A percentile compares a stretch with the other conserved stretches of the same genome.
These are phyloP conservation scores for Haplographium delicatum DNA, from an alignment of 495 filamentous ascomycete genomes.

Conservation along the genomic window DNA sequence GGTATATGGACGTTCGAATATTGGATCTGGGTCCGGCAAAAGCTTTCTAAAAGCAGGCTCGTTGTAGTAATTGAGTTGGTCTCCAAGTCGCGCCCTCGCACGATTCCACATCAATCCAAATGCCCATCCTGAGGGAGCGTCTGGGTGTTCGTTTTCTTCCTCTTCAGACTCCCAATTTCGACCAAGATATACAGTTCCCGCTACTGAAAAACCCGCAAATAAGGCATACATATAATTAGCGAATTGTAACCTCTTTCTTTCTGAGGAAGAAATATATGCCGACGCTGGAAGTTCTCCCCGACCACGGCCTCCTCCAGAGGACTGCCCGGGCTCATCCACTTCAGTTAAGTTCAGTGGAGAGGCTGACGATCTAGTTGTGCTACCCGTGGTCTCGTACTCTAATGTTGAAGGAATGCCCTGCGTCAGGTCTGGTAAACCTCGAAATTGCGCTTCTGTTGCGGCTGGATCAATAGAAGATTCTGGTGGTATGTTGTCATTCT, in stretches of 20 bases:
- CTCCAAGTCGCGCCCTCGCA: conserved; percentile 63
- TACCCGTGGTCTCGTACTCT: conserved; percentile 58
- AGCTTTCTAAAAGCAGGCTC: conserved; percentile 94
- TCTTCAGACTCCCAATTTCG: conserved; percentile 81
- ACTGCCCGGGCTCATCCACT: conserved; percentile 46
- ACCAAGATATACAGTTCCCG: conserved; percentile 61
- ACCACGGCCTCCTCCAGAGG: conserved; percentile 39
- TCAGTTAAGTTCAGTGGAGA: conserved; percentile 50
- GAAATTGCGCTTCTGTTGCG: conserved; percentile 35
- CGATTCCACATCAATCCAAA: conserved; percentile 69
- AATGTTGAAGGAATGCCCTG: conserved; percentile 89
- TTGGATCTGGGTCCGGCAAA: conserved; percentile 80
- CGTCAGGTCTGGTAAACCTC: conserved; percentile 78
- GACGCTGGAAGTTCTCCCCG: conserved; percentile 67
- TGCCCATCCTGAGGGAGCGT: conserved; percentile 60
- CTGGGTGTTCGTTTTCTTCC: conserved; percentile 56
- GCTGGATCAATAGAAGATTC: conserved; percentile 26
- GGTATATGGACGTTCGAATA: conserved; percentile 82
- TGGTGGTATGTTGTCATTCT: conserved; percentile 36
- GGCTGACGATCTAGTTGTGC: conserved; percentile 32
- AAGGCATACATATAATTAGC: conserved; percentile 60
- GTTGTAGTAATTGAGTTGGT: conserved; percentile 83
- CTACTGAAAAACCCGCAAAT: conserved; percentile 37
- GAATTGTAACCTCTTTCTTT: conserved; percentile 67
- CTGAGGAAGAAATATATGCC: conserved; percentile 84